phyloP scores from a whole-genome alignment of 495 filamentous ascomycete species.

The Hypomontagnella monticulosa region DNA sequence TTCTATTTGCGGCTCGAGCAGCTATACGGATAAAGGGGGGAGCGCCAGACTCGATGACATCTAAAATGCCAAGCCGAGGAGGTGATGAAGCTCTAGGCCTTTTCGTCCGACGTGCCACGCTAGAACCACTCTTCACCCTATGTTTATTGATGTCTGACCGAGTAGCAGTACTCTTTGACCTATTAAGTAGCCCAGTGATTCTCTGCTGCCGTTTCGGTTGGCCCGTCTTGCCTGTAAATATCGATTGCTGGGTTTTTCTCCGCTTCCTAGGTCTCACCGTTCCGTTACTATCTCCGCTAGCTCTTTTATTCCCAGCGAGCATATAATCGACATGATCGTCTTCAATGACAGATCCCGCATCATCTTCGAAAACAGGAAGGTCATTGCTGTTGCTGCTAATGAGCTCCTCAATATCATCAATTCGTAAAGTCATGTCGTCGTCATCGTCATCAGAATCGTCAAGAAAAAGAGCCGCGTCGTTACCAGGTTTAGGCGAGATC shows the following conservation, averaged over 20 bases:
- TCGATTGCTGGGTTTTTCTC: constrained; percentile 36
- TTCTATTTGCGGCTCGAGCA: constrained; percentile 70
- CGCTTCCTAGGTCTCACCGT: constrained; percentile 43
- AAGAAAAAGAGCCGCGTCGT: constrained; percentile 49
- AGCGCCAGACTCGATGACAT: constrained; percentile 67
- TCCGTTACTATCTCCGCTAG: constrained; percentile 17
- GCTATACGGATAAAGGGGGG: constrained; percentile 85
- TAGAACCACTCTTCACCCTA: constrained; percentile 4
- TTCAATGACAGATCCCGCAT: constrained; percentile 57
- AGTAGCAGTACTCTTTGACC: constrained; percentile 40
- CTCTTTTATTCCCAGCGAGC: constrained; percentile 55
- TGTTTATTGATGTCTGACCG: constrained; percentile 2
- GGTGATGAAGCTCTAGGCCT: constrained; percentile 41
- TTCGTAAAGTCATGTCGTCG: constrained; percentile 42
- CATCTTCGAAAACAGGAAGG: constrained; percentile 45
- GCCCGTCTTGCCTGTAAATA: constrained; percentile 39
- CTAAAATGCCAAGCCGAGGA: constrained; percentile 70
- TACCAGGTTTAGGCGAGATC: constrained; percentile 32
- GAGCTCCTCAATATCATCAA: constrained; percentile 31
- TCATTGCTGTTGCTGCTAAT: background rate
- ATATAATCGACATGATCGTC: constrained; percentile 65
- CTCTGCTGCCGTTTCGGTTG: constrained; percentile 53
- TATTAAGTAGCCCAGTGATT: constrained; percentile 54
- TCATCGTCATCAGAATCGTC: constrained; percentile 61
- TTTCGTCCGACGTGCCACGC: constrained; percentile 13